Evolutionary conservation across 106 monocot genomes (phyloP).

Genomic region (Alisma plantagoaquatica): DNA sequence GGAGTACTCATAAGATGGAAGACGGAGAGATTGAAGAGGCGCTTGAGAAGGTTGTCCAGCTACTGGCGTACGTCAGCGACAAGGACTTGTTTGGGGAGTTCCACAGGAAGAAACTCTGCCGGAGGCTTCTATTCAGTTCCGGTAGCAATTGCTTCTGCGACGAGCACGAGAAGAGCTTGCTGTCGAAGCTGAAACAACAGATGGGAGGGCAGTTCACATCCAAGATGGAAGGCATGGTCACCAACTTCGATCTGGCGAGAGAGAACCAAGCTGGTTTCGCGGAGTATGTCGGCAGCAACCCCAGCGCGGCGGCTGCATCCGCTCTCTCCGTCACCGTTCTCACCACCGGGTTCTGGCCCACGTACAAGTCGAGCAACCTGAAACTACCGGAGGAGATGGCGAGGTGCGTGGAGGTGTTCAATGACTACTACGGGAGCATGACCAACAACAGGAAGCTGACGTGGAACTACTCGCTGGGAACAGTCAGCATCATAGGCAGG

Average conservation of each 20-base stretch:
- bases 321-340: slow-evolving; percentile 10
- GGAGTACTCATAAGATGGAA: slow-evolving; percentile 69
- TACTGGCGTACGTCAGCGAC: slow-evolving; percentile 54
- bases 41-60: slow-evolving; percentile 64
- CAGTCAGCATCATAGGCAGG: neutral
- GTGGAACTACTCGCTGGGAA: slow-evolving; percentile 11
- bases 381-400: slow-evolving; percentile 15
- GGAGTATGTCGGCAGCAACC: neutral
- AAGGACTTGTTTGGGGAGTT: slow-evolving; percentile 70
- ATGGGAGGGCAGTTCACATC: slow-evolving; percentile 72
- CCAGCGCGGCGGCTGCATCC: neutral
- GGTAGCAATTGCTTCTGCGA: slow-evolving; percentile 72
- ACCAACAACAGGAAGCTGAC: slow-evolving; percentile 6
- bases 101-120: slow-evolving; percentile 68
- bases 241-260: slow-evolving; percentile 4
- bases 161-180: slow-evolving; percentile 74
- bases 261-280: slow-evolving; percentile 5
- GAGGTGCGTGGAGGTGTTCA: slow-evolving; percentile 6
- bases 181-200: slow-evolving; percentile 77
- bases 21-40: slow-evolving; percentile 79
- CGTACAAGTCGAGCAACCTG: slow-evolving; percentile 5
- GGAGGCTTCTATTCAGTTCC: slow-evolving; percentile 68
- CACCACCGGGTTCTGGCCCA: slow-evolving; percentile 15
- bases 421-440: neutral
- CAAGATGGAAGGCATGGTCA: too few relatives aligned